Base-by-base conservation (phyloP, 768 basidiomycete genomes). In the Clathrus columnatus region DNA sequence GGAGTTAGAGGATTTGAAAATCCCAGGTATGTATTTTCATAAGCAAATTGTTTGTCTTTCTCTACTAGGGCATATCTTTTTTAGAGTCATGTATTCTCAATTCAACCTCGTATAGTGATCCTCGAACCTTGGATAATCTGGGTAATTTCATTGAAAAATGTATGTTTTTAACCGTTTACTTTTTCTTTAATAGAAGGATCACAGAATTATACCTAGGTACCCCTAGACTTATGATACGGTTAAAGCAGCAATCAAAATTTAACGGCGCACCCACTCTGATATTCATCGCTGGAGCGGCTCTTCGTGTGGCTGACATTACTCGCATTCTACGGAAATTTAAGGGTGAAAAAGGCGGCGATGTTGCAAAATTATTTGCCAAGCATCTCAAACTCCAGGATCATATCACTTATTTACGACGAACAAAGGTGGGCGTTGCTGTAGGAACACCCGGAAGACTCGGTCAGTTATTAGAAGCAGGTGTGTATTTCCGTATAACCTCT, bases 291-390 rank as follows among this genome's bases (percentile, higher is more conserved):
- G 82, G 84, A 24, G 90, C 93, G n/a, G 95, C 95, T 4, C 75
- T 97, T 30, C 80, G 95, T 50, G 93, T 92, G n/a, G 85, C 83
- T 50, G 91, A 97, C 68, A 80, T 92, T 18, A 86, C 88, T 32
- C 75, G 91, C 57, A 72, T 81, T 51, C 74, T 92, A 53, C 84
- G 79, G 67, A 79, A 70, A 59, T 73, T 90, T 50, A 74, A 82
- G 54, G 85, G 87, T 30, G 84, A 88, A 21, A 93, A 91, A 65
- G 84, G 89, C 54, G 91, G 89, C 10, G 91, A 95, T 60, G 85
- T 96, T 28, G 93, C 88, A 20, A 97, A 97, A 68, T 79, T 99
- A 24, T 98, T 98, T 63, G 91, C 94, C 27, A 93, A 86, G 69
- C 94, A 98, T 66, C 83, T 95, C 71, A 96, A 94, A 70, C 73